Percentiles rank a stretch among this genome's conserved stretches.
phyloP scores from a whole-genome alignment of 116 monocot species.

The Thalassia testudinum region DNA sequence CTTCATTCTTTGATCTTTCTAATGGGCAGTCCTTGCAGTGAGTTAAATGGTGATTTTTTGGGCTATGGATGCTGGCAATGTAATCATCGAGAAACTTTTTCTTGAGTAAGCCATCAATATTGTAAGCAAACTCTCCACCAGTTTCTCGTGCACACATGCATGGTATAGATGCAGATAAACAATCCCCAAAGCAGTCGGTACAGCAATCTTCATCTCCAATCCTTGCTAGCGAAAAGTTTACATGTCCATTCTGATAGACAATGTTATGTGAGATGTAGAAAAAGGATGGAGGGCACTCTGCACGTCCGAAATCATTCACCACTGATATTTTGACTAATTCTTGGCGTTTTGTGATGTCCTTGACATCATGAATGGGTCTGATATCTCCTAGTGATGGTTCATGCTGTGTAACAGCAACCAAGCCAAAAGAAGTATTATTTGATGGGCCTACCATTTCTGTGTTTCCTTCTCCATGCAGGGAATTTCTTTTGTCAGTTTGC shows the following conservation, averaged over 20 bases:
- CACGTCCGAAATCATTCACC: constrained; percentile 49
- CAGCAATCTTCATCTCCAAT: constrained; percentile 84
- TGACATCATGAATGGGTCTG: constrained; percentile 43
- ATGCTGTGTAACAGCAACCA: constrained; percentile 14
- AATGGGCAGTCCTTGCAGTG: constrained; percentile 68
- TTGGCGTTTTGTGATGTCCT: constrained; percentile 73
- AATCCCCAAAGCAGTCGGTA: constrained; percentile 70
- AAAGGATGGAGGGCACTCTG: constrained; percentile 47
- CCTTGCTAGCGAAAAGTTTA: constrained; percentile 68
- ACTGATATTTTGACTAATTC: constrained; percentile 61
- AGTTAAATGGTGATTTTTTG: constrained; percentile 27
- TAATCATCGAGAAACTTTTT: constrained; percentile 61
- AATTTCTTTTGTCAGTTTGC: background rate
- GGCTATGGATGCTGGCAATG: constrained; percentile 23
- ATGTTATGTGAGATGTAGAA: constrained; percentile 56
- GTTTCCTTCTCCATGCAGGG: background rate
- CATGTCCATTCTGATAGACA: constrained; percentile 56
- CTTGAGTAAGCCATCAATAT: constrained; percentile 45
- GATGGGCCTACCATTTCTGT: background rate
- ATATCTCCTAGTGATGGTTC: constrained; percentile 21
- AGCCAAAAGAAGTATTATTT: background rate
- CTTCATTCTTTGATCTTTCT: constrained; percentile 43
- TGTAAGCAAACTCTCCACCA: constrained; percentile 81
- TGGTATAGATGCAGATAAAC: constrained; percentile 44
- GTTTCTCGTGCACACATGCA: constrained; percentile 77